A percentile compares a stretch with the other conserved stretches of the same genome.
Evolutionary conservation across 2,329 filamentous ascomycete genomes (phyloP).

Genomic region (Trichoderma sp.): DNA sequence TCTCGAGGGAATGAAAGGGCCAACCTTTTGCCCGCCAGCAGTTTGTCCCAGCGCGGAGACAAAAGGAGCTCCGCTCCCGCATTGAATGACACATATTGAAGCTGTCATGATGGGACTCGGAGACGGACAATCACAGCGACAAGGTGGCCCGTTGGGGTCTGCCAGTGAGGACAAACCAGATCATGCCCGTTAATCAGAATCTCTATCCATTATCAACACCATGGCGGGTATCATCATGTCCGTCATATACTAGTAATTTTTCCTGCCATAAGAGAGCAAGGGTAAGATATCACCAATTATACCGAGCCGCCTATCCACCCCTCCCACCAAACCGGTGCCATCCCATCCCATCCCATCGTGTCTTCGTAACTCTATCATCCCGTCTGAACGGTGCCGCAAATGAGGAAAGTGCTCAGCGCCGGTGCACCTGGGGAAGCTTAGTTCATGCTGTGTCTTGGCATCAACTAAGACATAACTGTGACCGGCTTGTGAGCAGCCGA

Average conservation of each 20-base stretch:
- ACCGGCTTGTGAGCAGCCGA: conserved; percentile 36
- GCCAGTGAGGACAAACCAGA: background rate
- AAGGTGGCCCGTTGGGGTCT: background rate
- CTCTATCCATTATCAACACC: conserved; percentile 2
- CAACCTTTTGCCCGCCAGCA: background rate
- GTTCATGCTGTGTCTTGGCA: background rate
- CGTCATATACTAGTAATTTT: conserved; percentile 9
- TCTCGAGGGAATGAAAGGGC: background rate
- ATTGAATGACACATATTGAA: background rate
- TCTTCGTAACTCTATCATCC: conserved; percentile 32
- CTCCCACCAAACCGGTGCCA: conserved; percentile 13
- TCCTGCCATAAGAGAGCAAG: conserved; percentile 11
- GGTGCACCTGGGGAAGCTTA: background rate
- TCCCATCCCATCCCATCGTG: conserved; percentile 32
- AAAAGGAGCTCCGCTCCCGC: background rate
- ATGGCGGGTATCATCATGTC: background rate
- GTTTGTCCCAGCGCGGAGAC: background rate
- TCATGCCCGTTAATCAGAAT: background rate
- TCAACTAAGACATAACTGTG: conserved; percentile 33
- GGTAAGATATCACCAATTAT: conserved; percentile 14
- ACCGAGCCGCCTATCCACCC: conserved; percentile 13
- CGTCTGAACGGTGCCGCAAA: conserved; percentile 23
- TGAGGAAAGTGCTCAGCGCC: background rate
- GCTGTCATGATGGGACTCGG: background rate
- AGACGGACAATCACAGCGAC: background rate